Evolutionary conservation across 306 rosid species (phyloP), one percentile per base, ranked within the genome.

Genomic region (Acacia melanoxylon): DNA sequence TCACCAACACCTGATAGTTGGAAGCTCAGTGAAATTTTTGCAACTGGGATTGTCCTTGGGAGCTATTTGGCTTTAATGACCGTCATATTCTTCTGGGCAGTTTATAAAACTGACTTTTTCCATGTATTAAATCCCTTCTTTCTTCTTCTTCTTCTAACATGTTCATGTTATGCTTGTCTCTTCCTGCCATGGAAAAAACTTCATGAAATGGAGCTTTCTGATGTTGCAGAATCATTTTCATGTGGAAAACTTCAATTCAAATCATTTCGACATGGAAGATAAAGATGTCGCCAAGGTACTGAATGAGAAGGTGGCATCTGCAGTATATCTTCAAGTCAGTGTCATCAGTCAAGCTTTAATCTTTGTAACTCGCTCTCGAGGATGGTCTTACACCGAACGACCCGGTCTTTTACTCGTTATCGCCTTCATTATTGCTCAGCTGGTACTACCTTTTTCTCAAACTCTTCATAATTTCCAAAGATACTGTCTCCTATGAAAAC

Each of bases 251-350:
- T 74, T 91, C 76, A 81, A 80, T 45, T 33, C 69, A 31, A 13
- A 86, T 37, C 27, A 17, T 4, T 77, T 48, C 27, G 2, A 58
- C 40, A 42, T 40, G 76, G 1, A 42, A 11, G 0, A 80, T n/a
- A n/a, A n/a, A 12, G 16, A 37, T 2, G 15, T 7, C 12, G n/a
- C n/a, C n/a, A 68, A 54, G 3, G 75, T 52, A 14, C 71, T 79
- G 25, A 83, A 74, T 0, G 73, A 15, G 67, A 88, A 27, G 86
- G 13, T 92, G 84, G 88, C 89, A 12, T 90, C 94, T 65, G 92
- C 94, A 80, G 76, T 92, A 41, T 89, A 92, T 80, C 92, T 92
- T 77, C 97, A 89, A 92, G 93, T 90, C 81, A 92, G 97, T 56
- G 85, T 85, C 75, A 92, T 92, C 45, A 89, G 92, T 84, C 94